Base-by-base conservation (phyloP, 2,329 filamentous ascomycete species). In the Xylariaceae sp. region DNA sequence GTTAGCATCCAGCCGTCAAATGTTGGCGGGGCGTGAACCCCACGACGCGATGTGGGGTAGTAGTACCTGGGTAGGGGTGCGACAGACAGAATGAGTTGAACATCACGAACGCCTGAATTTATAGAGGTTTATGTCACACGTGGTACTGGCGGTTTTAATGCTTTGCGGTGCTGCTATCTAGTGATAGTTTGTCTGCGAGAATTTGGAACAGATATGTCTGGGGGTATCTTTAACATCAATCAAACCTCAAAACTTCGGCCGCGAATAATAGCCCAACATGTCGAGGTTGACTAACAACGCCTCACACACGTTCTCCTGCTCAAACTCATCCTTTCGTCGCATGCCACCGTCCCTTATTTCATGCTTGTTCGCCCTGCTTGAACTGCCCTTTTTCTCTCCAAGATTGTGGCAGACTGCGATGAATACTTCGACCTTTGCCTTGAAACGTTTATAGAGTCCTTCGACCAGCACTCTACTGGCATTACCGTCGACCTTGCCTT, bases 401-500 rank as follows among this genome's bases (percentile, higher is more conserved):
- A 88, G 75, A 1, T 79, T 85, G 53, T 77, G 80, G 66, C 83
- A 94, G 1, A 88, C 89, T 44, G 76, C 86, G 51, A 94, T 77
- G 61, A 96, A 94, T 0, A 89, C 80, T 22, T 82, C 79, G 0
- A 90, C 78, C 62, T 90, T 90, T 66, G 85, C 88, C 64, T 78
- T 80, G 62, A 95, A 90, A 31, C 73, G 73, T 3, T 69, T 67
- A 66, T 93, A 90, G 13, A 93, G 66, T 16, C 76, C 69, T 42
- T 63, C 59, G 1, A 69, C 58, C 31, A 70, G 63, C 41, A 60
- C 59, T 42, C 54, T 55, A 36, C 58, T 59, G 18, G 61, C 54
- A 28, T 68, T 53, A 56, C 60, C 55, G 57, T 63, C 60, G 59
- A 55, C 55, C 39, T 72, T 58, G 41, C 73, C 69, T 12, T 73